These are phyloP conservation scores for Truncatella angustata DNA, from an alignment of 2,329 filamentous ascomycete genomes.

Conservation along the genomic window DNA sequence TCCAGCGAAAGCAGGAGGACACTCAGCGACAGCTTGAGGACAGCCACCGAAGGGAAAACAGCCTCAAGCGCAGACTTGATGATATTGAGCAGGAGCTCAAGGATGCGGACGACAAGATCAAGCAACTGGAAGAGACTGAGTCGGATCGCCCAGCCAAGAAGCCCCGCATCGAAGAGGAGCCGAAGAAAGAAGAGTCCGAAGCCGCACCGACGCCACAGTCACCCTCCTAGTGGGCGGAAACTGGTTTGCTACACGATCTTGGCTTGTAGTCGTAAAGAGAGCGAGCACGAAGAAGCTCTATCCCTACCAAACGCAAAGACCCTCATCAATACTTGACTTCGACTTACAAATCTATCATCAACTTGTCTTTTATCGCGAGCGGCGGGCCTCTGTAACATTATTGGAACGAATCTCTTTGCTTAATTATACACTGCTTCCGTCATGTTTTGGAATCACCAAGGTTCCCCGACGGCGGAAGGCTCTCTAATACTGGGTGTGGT, in stretches of 20 bases:
- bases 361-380: not conserved
- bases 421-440: not conserved
- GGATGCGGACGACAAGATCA: constrained; percentile 26
- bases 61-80: constrained; percentile 77
- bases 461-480: not conserved
- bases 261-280: too few relatives aligned
- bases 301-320: too few relatives aligned
- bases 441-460: not conserved
- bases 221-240: not conserved
- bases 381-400: not conserved
- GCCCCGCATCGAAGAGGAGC: constrained; percentile 9
- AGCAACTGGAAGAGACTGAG: constrained; percentile 6
- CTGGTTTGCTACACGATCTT: not conserved
- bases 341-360: not conserved
- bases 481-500: not conserved
- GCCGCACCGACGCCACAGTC: constrained; percentile 2
- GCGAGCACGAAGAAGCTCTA: too few relatives aligned
- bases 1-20: constrained; percentile 41
- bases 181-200: constrained; percentile 1
- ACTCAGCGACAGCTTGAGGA: constrained; percentile 65
- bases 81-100: constrained; percentile 64
- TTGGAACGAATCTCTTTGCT: constrained; percentile 6
- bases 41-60: constrained; percentile 74
- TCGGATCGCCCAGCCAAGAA: constrained; percentile 10
- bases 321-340: too few relatives aligned